Conservation (phyloP, 2,329 filamentous ascomycete genomes). For the Shiraia bambusicola region DNA sequence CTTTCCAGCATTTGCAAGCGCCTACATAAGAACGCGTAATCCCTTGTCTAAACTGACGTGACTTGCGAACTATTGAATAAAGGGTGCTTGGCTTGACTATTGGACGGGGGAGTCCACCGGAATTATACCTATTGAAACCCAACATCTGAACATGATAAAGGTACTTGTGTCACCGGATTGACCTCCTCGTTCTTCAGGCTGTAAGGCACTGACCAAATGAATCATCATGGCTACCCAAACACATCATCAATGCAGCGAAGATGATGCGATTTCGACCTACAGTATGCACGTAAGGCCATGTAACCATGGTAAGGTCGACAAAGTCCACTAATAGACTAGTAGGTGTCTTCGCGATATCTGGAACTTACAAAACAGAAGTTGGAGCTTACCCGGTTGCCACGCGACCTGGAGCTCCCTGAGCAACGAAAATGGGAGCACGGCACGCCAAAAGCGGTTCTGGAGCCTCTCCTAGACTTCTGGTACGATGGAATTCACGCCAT, state of each 20-base stretch:
- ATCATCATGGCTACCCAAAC: constrained; percentile 6
- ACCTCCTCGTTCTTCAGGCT: background rate
- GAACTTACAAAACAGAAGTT: constrained; percentile 68
- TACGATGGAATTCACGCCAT: constrained; percentile 26
- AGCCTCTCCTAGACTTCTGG: constrained; percentile 67
- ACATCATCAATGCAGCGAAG: constrained; percentile 6
- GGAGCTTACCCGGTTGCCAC: constrained; percentile 65
- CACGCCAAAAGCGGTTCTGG: constrained; percentile 62
- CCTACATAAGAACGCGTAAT: constrained; percentile 19
- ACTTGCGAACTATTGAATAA: constrained; percentile 8
- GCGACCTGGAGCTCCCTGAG: constrained; percentile 55
- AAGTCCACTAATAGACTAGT: background rate
- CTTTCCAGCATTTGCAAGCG: constrained; percentile 11
- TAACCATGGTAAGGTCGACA: background rate
- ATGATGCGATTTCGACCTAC: constrained; percentile 31
- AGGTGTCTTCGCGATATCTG: constrained; percentile 69
- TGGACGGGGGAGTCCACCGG: too few relatives aligned
- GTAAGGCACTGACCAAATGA: background rate
- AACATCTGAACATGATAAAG: background rate
- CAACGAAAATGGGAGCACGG: constrained; percentile 56
- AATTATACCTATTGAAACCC: background rate
- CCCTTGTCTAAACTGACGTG: constrained; percentile 10
- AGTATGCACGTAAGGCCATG: constrained; percentile 36
- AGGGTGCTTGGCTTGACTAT: too few relatives aligned
- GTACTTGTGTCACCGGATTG: background rate